Conservation (phyloP, 2,329 filamentous ascomycete genomes). For the Neofusicoccum ribis region DNA sequence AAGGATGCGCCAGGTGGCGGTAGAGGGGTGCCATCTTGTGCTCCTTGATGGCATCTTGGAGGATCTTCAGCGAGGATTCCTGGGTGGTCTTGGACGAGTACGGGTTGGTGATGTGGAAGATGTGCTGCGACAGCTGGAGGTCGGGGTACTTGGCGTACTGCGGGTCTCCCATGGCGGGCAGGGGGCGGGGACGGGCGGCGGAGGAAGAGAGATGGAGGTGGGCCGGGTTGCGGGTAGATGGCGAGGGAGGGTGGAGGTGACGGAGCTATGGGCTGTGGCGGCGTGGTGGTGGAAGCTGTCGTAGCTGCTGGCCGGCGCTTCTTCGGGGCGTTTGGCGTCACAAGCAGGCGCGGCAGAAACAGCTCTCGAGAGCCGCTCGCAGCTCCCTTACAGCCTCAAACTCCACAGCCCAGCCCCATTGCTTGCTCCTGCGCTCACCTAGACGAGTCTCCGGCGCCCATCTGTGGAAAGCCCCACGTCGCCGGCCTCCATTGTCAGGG, state of each 20-base stretch:
- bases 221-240: slow-evolving; percentile 2
- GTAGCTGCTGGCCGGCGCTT: background rate
- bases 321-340: slow-evolving; percentile 18
- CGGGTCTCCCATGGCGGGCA: slow-evolving; percentile 65
- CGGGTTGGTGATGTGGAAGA: slow-evolving; percentile 83
- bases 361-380: slow-evolving; percentile 9
- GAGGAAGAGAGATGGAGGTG: background rate
- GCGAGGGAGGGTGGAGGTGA: slow-evolving; percentile 2
- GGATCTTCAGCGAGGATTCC: slow-evolving; percentile 68
- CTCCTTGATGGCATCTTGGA: slow-evolving; percentile 80
- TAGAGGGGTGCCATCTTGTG: slow-evolving; percentile 89
- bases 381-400: background rate
- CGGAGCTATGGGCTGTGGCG: slow-evolving; percentile 15
- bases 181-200: background rate
- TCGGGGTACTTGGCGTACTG: slow-evolving; percentile 84
- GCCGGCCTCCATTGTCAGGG: too few species aligned
- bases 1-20: slow-evolving; percentile 77
- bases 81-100: slow-evolving; percentile 67
- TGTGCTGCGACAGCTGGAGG: slow-evolving; percentile 78
- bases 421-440: background rate
- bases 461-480: background rate
- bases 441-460: background rate
- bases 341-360: background rate
- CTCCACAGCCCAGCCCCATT: background rate
- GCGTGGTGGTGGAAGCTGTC: slow-evolving; percentile 8